A percentile compares a stretch with the other conserved stretches of the same genome.
Evolutionary conservation across 768 basidiomycete species (phyloP).

Genomic region (Crassisporium funariophilum): DNA sequence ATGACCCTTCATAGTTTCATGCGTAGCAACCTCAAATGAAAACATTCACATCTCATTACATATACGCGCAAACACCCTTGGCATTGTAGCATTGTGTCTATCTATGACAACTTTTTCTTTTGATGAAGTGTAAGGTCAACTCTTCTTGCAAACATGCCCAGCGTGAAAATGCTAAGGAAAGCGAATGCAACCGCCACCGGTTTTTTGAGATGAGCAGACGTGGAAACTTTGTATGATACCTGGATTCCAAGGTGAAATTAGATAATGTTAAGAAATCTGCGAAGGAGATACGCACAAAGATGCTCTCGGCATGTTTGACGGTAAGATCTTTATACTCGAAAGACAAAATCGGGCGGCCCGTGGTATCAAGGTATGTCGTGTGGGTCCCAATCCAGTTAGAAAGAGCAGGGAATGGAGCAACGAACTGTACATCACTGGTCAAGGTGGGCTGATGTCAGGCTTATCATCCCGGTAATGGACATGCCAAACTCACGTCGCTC

Average conservation of each 20-base stretch:
- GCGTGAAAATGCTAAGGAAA: slow-evolving; percentile 65
- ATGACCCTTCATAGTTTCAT: slow-evolving; percentile 47
- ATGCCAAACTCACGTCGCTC: slow-evolving; percentile 79
- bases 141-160: slow-evolving; percentile 45
- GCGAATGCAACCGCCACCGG: slow-evolving; percentile 76
- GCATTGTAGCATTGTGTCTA: slow-evolving; percentile 14
- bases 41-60: slow-evolving; percentile 5
- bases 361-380: slow-evolving; percentile 89
- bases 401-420: slow-evolving; percentile 76
- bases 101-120: slow-evolving; percentile 40
- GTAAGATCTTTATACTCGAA: slow-evolving; percentile 77
- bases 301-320: slow-evolving; percentile 73
- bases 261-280: neutral
- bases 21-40: slow-evolving; percentile 16
- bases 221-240: slow-evolving; percentile 87
- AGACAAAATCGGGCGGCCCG: slow-evolving; percentile 78
- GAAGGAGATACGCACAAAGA: slow-evolving; percentile 66
- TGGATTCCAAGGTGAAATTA: slow-evolving; percentile 29
- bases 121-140: slow-evolving; percentile 49
- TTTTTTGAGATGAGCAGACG: slow-evolving; percentile 84
- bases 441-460: slow-evolving; percentile 7
- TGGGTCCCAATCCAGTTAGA: slow-evolving; percentile 65
- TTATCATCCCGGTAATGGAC: neutral
- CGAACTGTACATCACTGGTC: slow-evolving; percentile 73
- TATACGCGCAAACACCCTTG: too few relatives aligned